phyloP scores from a whole-genome alignment of 495 filamentous ascomycete genomes.

The Neurospora sp. region DNA sequence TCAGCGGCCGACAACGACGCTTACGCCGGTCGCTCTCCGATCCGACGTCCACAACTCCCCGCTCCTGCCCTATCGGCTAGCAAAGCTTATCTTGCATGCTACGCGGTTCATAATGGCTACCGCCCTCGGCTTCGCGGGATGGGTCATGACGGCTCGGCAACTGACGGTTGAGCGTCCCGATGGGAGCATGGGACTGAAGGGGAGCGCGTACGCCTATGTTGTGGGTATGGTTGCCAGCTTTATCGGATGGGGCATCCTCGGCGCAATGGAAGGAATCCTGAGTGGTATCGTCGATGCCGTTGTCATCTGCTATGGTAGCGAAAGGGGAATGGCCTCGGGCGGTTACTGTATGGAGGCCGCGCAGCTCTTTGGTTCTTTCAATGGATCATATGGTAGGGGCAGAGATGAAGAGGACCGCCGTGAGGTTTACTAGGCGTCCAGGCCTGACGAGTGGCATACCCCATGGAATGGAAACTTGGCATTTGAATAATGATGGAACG shows the following conservation, averaged over 20 bases:
- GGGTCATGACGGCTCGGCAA: slow-evolving; percentile 83
- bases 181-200: slow-evolving; percentile 43
- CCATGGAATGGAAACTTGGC: background rate
- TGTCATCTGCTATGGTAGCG: slow-evolving; percentile 88
- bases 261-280: slow-evolving; percentile 90
- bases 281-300: slow-evolving; percentile 87
- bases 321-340: slow-evolving; percentile 55
- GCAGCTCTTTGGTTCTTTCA: slow-evolving; percentile 53
- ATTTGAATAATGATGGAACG: background rate
- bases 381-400: background rate
- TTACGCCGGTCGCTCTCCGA: slow-evolving; percentile 47
- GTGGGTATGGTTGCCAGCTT: slow-evolving; percentile 83
- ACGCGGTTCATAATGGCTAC: slow-evolving; percentile 82
- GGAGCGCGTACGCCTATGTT: slow-evolving; percentile 92
- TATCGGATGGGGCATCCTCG: slow-evolving; percentile 91
- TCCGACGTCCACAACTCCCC: slow-evolving; percentile 36
- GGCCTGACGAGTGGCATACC: background rate
- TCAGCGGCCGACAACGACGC: slow-evolving; percentile 49
- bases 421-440: background rate
- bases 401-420: background rate
- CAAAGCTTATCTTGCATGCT: slow-evolving; percentile 85
- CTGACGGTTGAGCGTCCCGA: slow-evolving; percentile 43
- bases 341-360: slow-evolving; percentile 85
- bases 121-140: slow-evolving; percentile 87
- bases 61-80: slow-evolving; percentile 66